These are phyloP conservation scores for Capsicum pubescens DNA, from an alignment of 257 asterid species.

Conservation along the genomic window DNA sequence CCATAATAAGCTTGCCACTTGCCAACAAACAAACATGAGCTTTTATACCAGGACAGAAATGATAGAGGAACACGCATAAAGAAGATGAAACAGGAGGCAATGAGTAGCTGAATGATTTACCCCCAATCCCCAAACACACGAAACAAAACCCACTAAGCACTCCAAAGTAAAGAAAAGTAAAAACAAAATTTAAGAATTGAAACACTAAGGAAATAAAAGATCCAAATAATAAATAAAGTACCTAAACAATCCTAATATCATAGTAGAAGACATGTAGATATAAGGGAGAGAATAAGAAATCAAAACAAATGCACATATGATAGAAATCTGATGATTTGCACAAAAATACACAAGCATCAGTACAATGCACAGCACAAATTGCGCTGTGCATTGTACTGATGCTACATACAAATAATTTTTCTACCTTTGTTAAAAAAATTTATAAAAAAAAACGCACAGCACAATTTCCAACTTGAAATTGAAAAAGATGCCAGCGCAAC, in stretches of 20 bases:
- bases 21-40: not conserved
- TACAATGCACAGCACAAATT: not conserved
- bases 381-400: no score
- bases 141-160: not conserved
- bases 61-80: not conserved
- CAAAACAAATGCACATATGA: not conserved
- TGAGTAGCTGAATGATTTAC: not conserved
- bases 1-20: not conserved
- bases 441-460: not conserved
- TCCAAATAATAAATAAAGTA: not conserved
- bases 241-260: not conserved
- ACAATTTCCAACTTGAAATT: slow-evolving; percentile 6
- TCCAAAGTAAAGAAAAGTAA: not conserved
- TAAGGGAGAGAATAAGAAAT: not conserved
- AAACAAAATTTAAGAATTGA: not conserved
- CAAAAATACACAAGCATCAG: not conserved
- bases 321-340: not conserved
- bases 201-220: not conserved
- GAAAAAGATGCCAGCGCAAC: not conserved
- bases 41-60: not conserved
- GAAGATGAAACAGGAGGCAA: not conserved
- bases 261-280: not conserved
- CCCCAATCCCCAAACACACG: not conserved
- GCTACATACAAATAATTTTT: no score
- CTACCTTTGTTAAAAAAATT: no score